Percentiles rank a stretch among this genome's conserved stretches.
Evolutionary conservation across 169 alveolate genomes (phyloP).

Genomic region (Plasmodium malariae): DNA sequence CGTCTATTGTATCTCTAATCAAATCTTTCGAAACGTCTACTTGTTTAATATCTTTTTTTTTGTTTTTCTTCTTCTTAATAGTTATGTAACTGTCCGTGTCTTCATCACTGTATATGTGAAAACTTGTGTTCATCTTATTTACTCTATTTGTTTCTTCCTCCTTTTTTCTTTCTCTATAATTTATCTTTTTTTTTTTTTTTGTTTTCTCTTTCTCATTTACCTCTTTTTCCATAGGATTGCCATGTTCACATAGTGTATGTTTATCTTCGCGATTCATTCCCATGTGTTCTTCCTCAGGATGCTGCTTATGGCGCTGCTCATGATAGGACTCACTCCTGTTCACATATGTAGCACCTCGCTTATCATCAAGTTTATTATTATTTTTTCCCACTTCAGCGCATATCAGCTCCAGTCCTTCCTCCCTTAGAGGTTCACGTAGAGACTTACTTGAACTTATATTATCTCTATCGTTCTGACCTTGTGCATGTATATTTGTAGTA

Average conservation of each 20-base stretch:
- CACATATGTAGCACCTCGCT: neutral
- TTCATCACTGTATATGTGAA: conserved; percentile 68
- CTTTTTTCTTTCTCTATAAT: conserved; percentile 37
- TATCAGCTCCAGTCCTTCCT: neutral
- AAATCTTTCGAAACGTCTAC: no score
- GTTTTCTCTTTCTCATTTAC: neutral
- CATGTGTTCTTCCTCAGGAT: neutral
- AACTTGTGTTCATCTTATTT: conserved; percentile 69
- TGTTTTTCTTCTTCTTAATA: conserved; percentile 28
- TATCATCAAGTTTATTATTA: neutral
- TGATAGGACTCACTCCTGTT: neutral
- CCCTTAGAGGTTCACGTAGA: neutral
- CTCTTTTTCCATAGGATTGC: neutral
- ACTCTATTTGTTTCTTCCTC: conserved; percentile 48
- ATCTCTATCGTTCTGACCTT: neutral
- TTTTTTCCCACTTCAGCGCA: neutral
- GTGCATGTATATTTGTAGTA: neutral
- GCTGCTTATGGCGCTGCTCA: neutral
- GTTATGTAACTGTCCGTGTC: conserved; percentile 57
- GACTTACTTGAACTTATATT: neutral
- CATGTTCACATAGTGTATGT: neutral
- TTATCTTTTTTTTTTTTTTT: conserved; percentile 23
- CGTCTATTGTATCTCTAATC: no score
- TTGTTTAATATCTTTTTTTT: neutral
- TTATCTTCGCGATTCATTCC: neutral